These are phyloP conservation scores for Debaryomyces psychrophilus DNA, from an alignment of 1,139 yeast genomes.

Conservation along the genomic window DNA sequence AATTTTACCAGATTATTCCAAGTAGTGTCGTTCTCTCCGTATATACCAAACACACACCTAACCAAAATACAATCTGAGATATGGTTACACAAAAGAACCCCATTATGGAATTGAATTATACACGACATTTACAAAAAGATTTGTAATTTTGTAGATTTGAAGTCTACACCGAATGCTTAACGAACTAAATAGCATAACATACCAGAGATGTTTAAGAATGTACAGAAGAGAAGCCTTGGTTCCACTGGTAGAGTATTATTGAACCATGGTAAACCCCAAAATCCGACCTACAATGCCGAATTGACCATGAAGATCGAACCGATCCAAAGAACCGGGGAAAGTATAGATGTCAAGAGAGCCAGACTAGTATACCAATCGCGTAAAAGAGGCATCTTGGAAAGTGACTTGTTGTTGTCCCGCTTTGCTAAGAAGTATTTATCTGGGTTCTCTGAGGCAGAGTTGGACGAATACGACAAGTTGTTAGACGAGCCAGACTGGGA, in stretches of 20 bases:
- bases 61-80: not conserved
- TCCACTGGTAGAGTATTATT: conserved; percentile 21
- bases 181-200: not conserved
- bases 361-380: conserved; percentile 88
- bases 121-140: not conserved
- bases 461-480: conserved; percentile 82
- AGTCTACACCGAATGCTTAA: too few species aligned
- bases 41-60: not conserved
- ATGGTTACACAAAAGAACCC: conserved; percentile 4
- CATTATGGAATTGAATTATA: not conserved
- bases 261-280: conserved; percentile 50
- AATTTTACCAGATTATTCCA: not conserved
- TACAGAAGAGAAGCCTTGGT: conserved; percentile 17
- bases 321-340: conserved; percentile 71
- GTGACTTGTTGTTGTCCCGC: conserved; percentile 81
- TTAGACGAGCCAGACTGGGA: conserved; percentile 98
- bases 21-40: not conserved
- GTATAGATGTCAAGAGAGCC: conserved; percentile 77
- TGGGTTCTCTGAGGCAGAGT: conserved; percentile 61
- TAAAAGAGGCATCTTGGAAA: conserved; percentile 93
- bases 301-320: conserved; percentile 68
- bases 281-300: conserved; percentile 40
- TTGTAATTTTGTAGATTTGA: not conserved
- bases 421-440: conserved; percentile 79
- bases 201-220: conserved; percentile 5